These are phyloP conservation scores for Salvia miltiorrhiza DNA, from an alignment of 257 asterid species.

Conservation along the genomic window DNA sequence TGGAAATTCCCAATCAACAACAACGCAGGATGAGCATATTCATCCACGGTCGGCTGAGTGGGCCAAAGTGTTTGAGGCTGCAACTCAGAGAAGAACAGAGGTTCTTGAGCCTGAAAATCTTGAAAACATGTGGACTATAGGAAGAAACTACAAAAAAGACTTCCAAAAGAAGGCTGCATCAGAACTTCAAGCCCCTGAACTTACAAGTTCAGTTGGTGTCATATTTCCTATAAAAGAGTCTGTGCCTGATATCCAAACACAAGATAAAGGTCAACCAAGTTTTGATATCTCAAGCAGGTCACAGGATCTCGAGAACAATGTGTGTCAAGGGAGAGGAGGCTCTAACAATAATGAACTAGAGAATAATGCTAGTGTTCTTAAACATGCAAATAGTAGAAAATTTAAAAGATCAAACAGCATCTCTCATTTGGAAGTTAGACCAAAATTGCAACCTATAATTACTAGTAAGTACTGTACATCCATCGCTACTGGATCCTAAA, in stretches of 20 bases:
- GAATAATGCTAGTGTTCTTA: slow-evolving; percentile 25
- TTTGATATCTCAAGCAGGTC: slow-evolving; percentile 32
- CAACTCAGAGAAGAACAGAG: slow-evolving; percentile 84
- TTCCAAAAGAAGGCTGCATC: slow-evolving; percentile 44
- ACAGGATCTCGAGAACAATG: slow-evolving; percentile 27
- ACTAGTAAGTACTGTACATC: slow-evolving; percentile 36
- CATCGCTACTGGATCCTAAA: slow-evolving; percentile 45
- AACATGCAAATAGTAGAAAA: slow-evolving; percentile 35
- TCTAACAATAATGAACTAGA: slow-evolving; percentile 29
- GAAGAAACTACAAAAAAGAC: slow-evolving; percentile 74
- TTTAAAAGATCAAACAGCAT: slow-evolving; percentile 71
- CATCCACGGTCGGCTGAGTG: slow-evolving; percentile 65
- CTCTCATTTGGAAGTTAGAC: slow-evolving; percentile 46
- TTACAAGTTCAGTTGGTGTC: slow-evolving; percentile 27
- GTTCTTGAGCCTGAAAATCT: slow-evolving; percentile 94
- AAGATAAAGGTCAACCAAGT: slow-evolving; percentile 34
- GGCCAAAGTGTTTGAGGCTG: slow-evolving; percentile 89
- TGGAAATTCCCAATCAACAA: slow-evolving; percentile 28
- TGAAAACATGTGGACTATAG: slow-evolving; percentile 92
- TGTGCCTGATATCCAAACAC: slow-evolving; percentile 24
- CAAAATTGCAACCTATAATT: slow-evolving; percentile 31
- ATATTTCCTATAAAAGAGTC: slow-evolving; percentile 22
- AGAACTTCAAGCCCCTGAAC: slow-evolving; percentile 36
- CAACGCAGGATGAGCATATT: slow-evolving; percentile 36
- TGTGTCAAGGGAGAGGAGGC: slow-evolving; percentile 25